These are phyloP conservation scores for Chamaenerion angustifolium DNA, from an alignment of 345 rosid genomes.

Conservation along the genomic window DNA sequence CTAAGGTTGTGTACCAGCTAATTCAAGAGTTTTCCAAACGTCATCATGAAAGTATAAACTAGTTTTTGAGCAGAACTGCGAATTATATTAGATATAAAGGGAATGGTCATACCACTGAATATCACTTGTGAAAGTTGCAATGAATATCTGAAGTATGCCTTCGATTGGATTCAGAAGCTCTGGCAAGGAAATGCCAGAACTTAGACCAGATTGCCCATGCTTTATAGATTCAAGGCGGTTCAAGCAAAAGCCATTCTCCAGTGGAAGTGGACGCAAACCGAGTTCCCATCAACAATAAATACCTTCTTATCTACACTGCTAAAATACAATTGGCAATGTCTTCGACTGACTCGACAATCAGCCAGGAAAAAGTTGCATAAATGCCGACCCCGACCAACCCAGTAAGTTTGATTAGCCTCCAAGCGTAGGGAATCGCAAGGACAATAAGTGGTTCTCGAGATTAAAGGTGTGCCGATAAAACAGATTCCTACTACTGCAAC, in stretches of 20 bases:
- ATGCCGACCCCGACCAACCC: slow-evolving; percentile 36
- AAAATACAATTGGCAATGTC: slow-evolving; percentile 58
- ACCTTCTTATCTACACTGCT: slow-evolving; percentile 35
- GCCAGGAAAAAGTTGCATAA: slow-evolving; percentile 36
- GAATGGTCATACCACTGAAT: slow-evolving; percentile 40
- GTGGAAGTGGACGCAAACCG: slow-evolving; percentile 25
- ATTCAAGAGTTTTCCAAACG: too few species aligned
- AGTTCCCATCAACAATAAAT: slow-evolving; percentile 41
- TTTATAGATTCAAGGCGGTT: slow-evolving; percentile 52
- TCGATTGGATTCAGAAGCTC: slow-evolving; percentile 70
- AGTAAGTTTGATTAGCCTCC: slow-evolving; percentile 37
- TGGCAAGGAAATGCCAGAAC: slow-evolving; percentile 42
- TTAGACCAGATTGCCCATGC: slow-evolving; percentile 16
- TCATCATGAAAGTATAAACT: too few species aligned
- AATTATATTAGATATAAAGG: neutral
- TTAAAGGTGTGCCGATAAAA: slow-evolving; percentile 34
- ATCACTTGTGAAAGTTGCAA: slow-evolving; percentile 86
- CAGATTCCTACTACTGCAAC: slow-evolving; percentile 32
- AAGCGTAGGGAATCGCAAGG: slow-evolving; percentile 24
- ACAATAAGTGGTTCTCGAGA: slow-evolving; percentile 29
- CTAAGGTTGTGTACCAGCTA: neutral
- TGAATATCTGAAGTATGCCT: slow-evolving; percentile 46
- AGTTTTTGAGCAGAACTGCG: too few species aligned
- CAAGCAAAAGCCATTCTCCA: slow-evolving; percentile 53
- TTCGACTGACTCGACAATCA: slow-evolving; percentile 43